Base-by-base conservation (phyloP, 2,329 filamentous ascomycete species). In the Exophiala aquamarina region DNA sequence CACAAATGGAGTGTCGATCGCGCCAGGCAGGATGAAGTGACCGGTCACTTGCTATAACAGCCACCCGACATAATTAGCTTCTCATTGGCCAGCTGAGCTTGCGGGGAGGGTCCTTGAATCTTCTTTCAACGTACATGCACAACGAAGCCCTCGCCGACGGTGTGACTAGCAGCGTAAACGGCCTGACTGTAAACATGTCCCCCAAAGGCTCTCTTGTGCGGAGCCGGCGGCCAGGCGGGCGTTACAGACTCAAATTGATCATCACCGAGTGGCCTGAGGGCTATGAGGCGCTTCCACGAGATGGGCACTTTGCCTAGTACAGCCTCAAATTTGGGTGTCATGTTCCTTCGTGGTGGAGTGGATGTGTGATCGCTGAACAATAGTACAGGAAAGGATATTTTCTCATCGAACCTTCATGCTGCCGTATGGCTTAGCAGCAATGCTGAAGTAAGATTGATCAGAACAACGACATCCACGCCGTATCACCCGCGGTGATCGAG, bases 101-200 rank as follows among this genome's bases (percentile, higher is more conserved):
- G n/a, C n/a, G n/a, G n/a, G n/a, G n/a, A n/a, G n/a, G n/a, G n/a
- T n/a, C n/a, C n/a, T n/a, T n/a, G n/a, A n/a, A n/a, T n/a, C n/a
- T n/a, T n/a, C n/a, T n/a, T n/a, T n/a, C n/a, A n/a, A n/a, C 28
- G 17, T 64, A 78, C 75, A 63, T 79, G 75, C 17, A 81, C 64
- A 20, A 78, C 59, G 40, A 77, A 73, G 2, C 74, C 77, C 20
- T 67, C 62, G 4, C 57, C 59, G 10, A 80, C 73, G 2, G 77
- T 81, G 50, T 79, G 73, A 7, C 73, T 72, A 7, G 78, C 77
- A 13, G 77, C 77, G 66, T 75, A 81, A 13, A 74, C 76, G 23
- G 77, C 72, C 61, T 81, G 78, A n/a, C 74, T 73, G 54, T 74
- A 80, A 3, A 79, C 76, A 63, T 81, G 76, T 1, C 77, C 77